Evolutionary conservation across 2,329 filamentous ascomycete genomes (phyloP).

Genomic region (Talaromyces verruculosus): DNA sequence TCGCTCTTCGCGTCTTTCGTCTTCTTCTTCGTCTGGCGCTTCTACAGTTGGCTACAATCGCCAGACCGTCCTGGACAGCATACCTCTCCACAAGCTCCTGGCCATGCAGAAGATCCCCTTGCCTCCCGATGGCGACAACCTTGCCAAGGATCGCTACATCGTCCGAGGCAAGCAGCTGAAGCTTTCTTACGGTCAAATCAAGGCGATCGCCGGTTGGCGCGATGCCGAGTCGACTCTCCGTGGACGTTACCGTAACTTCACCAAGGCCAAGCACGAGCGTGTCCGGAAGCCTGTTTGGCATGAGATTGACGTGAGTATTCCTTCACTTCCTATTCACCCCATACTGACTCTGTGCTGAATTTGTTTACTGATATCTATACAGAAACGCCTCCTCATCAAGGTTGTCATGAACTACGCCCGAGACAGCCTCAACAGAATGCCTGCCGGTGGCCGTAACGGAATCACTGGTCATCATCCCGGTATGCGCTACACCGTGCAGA

Average conservation of each 20-base stretch:
- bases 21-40: neutral
- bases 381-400: slow-evolving; percentile 45
- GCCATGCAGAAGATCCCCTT: neutral
- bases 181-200: slow-evolving; percentile 51
- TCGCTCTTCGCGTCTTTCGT: neutral
- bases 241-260: slow-evolving; percentile 48
- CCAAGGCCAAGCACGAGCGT: slow-evolving; percentile 47
- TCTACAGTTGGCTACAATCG: neutral
- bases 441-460: neutral
- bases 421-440: neutral
- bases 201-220: slow-evolving; percentile 42
- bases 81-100: neutral
- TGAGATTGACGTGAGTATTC: slow-evolving; percentile 43
- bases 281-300: slow-evolving; percentile 49
- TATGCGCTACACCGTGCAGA: neutral
- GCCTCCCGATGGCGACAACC: neutral
- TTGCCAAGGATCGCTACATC: slow-evolving; percentile 40
- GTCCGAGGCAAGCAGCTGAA: slow-evolving; percentile 44
- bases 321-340: neutral
- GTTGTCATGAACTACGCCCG: slow-evolving; percentile 31
- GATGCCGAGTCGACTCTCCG: slow-evolving; percentile 52
- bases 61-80: neutral
- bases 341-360: neutral
- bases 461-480: neutral
- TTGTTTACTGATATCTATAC: neutral